Evolutionary conservation across 208 protist genomes (phyloP), one percentile per base, ranked within the genome.

Genomic region (Trypanosoma grayi): DNA sequence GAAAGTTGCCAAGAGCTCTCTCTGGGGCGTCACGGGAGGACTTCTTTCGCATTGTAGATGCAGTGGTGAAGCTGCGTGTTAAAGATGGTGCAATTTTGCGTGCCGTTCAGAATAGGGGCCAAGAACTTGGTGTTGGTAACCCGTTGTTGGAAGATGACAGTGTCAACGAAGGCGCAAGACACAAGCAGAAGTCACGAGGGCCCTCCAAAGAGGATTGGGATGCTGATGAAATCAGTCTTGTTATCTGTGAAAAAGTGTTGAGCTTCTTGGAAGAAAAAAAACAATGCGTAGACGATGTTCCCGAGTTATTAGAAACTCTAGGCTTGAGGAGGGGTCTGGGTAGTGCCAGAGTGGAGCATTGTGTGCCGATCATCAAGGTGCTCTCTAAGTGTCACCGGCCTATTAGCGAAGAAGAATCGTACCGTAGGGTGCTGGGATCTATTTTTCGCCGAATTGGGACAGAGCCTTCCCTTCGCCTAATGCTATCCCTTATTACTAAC

Each of bases 121-220:
- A 47, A n/a, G 57, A 72, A 50, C 51, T 72, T 55, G 58, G 52
- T 59, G 14, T 60, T 10, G 30, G 55, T 13, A n/a, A 47, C 27
- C 0, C 14, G 34, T 59, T 25, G 3, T 20, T 30, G 40, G 2
- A 14, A 41, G 5, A 30, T 46, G 24, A 24, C 16, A 41, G 36
- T 20, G 13, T 20, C 20, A 20, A 66, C 25, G 24, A 33, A 40
- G 45, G 22, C 31, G 28, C 6, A 28, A 25, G 0, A 40, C 7
- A 10, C 5, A 0, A 36, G n/a, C 24, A 56, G 22, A 4, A n/a
- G 9, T 2, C 5, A 10, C 37, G 40, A 39, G 34, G 33, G 16
- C 4, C 10, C 27, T 56, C 46, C 30, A 41, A 43, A 33, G 28
- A 57, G 22, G 18, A 54, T 24, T 62, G 31, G 20, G 39, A 39